Base-by-base conservation (phyloP, 2,329 filamentous ascomycete species). In the Botrytis aclada region DNA sequence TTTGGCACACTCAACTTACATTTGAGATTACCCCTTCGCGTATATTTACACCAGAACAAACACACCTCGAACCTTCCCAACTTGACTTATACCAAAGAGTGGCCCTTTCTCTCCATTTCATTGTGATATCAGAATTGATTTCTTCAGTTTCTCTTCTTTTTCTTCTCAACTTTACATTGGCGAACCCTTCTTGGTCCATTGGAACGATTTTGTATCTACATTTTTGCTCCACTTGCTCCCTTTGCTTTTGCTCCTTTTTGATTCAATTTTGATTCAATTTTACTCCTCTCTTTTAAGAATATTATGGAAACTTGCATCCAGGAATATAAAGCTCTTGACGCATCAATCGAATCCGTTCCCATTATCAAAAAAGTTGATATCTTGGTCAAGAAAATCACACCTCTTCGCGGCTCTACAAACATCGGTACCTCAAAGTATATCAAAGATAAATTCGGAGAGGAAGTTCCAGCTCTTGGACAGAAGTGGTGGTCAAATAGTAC, bases 121-220 rank as follows among this genome's bases (percentile, higher is more conserved):
- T 56, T 69, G n/a, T 7, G n/a, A 32, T 56, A 69, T 56, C 16
- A 61, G 34, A 37, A n/a, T 41, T 32, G 25, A 25, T n/a, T 70
- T 61, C 12, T 45, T 22, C 37, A 45, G 32, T 70, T n/a, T 8
- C 18, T 60, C 16, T 43, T 67, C 8, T 29, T n/a, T n/a, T 37
- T 14, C 34, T 45, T 22, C 34, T 37, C 54, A 45, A 45, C 14
- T 37, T n/a, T 45, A 37, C 51, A 45, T 70, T 70, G 75, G 73
- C 75, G 73, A 75, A 74, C 73, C 70, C 78, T 79, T 80, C 78
- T 81, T 79, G 79, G 78, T 77, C 73, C 72, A 72, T 76, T 78
- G 77, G 77, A 78, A 72, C 74, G 76, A 74, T 78, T 79, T 80
- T 80, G 78, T 79, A 79, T 80, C 76, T 75, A 75, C 74, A 74